These are phyloP conservation scores for Astrothelium macrocarpum DNA, from an alignment of 495 filamentous ascomycete genomes.

Conservation along the genomic window DNA sequence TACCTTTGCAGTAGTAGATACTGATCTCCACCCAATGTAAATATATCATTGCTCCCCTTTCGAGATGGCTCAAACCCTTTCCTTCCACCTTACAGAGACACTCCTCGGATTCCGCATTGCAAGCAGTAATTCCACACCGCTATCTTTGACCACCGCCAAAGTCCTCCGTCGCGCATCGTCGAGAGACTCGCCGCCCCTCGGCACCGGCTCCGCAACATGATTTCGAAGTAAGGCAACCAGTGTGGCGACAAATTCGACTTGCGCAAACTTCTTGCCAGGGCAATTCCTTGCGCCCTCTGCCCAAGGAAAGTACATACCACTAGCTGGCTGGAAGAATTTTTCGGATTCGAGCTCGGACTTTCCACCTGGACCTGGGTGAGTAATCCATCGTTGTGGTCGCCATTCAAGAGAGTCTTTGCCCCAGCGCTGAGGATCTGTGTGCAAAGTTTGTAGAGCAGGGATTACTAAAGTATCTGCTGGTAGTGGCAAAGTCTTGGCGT, in stretches of 20 bases:
- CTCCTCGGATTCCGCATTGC: background rate
- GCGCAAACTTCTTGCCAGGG: conserved; percentile 42
- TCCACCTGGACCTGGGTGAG: conserved; percentile 15
- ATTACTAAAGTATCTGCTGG: conserved; percentile 32
- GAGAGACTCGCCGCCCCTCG: background rate
- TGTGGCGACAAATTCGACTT: conserved; percentile 46
- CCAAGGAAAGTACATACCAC: conserved; percentile 40
- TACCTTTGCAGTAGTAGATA: too few relatives aligned
- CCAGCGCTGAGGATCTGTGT: conserved; percentile 40
- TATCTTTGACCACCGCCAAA: background rate
- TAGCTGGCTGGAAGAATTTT: conserved; percentile 25
- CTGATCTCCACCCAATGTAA: too few relatives aligned
- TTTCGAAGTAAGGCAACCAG: conserved; percentile 21
- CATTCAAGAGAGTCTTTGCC: conserved; percentile 31
- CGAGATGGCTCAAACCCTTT: background rate
- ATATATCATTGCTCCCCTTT: too few relatives aligned
- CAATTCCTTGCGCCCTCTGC: conserved; percentile 40
- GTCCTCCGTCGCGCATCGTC: background rate
- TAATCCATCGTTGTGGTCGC: conserved; percentile 29
- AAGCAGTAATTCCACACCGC: background rate
- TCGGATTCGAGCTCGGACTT: too few relatives aligned
- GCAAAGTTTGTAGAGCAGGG: conserved; percentile 31
- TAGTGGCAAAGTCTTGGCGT: conserved; percentile 24
- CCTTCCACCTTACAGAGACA: background rate
- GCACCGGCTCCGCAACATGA: background rate